phyloP scores from a whole-genome alignment of 73 alveolate genomes.

The Paramecium tetraurelia region DNA sequence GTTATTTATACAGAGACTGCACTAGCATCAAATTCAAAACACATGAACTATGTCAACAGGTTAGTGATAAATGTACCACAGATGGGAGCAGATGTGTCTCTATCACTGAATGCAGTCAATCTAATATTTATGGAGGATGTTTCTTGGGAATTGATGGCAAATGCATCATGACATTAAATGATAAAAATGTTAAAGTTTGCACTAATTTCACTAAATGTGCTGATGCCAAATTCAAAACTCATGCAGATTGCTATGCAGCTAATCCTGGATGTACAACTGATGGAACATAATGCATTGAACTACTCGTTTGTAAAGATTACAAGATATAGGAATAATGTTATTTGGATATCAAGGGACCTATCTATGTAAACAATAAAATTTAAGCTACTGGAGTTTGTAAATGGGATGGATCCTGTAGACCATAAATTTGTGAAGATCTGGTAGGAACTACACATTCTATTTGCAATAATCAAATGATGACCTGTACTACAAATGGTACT shows the following conservation, averaged over 20 bases:
- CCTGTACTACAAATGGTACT: not conserved
- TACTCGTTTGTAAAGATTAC: not conserved
- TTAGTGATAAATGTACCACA: not conserved
- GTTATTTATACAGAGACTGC: not conserved
- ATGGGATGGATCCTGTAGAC: not conserved
- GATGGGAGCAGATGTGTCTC: constrained; percentile 27
- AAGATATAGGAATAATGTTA: not conserved
- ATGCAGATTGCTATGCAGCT: not conserved
- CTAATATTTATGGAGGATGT: not conserved
- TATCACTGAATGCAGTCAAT: not conserved
- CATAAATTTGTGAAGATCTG: not conserved
- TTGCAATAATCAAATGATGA: not conserved
- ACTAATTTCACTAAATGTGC: not conserved
- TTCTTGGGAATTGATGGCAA: not conserved
- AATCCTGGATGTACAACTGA: not conserved
- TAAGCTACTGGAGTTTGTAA: not conserved
- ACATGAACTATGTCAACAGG: not conserved
- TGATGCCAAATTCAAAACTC: not conserved
- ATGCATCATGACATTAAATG: not conserved
- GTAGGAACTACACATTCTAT: not conserved
- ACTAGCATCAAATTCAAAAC: not conserved
- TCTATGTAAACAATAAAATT: not conserved
- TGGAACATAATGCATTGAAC: not conserved
- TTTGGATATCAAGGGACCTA: not conserved
- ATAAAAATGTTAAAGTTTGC: not conserved